Base-by-base conservation (phyloP, 371 early-diverging fungal species). In the Rhizomucor pusillus region DNA sequence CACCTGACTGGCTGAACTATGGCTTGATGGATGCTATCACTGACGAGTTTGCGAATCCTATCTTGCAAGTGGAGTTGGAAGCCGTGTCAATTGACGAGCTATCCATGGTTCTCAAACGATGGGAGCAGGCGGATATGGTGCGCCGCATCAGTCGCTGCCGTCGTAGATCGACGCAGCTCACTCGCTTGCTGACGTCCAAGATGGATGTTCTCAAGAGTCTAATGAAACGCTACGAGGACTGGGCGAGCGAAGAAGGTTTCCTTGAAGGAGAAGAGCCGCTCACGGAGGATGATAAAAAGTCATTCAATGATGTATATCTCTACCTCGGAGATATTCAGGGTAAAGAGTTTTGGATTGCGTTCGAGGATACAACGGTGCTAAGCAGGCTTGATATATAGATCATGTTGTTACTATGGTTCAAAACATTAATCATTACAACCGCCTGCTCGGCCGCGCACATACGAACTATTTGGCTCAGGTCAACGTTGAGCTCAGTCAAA, bases 321-420 rank as follows among this genome's bases (percentile, higher is more conserved):
- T 97, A 96, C 60, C 69, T 96, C 37, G 91, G 92, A 14, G 98
- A 97, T 71, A 93, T 97, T 62, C 90, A 93, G 70, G 82, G 82
- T 81, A 77, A 34, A 37, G 22, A 40, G 12, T 5, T 23, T 43
- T 46, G 5, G 14, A 37, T 20, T 20, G 16, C 12, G 1, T 20
- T 41, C 14, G 29, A 43, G n/a, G 35, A 25, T n/a, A 2, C 0
- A 19, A 9, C 12, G 18, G 23, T 52, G 18, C 9, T 33, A 20
- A 47, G 25, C 4, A n/a, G 18, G 11, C 35, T 57, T 47, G 55
- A 58, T 43, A 57, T 29, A 7, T 87, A 71, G 91, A 93, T 69
- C 82, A 81, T 52, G 79, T 91, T 43, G 79, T 90, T 12, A 88
- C 91, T 12, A 87, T 91, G 87, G 62, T 80, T 5, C 88, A 88